These are phyloP conservation scores for Yamadazyma triangularis DNA, from an alignment of 1,139 yeast genomes.

Conservation along the genomic window DNA sequence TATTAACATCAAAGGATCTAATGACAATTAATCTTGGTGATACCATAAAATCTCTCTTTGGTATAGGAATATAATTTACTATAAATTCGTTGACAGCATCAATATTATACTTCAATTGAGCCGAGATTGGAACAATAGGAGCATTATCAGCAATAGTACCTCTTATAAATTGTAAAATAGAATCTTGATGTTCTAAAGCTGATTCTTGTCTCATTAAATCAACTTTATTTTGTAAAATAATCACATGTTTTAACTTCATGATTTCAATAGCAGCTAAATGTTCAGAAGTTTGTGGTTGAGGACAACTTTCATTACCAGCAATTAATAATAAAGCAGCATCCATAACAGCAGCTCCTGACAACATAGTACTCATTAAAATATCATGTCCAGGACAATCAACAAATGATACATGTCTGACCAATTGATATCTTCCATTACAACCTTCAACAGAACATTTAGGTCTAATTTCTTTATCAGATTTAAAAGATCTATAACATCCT, in stretches of 20 bases:
- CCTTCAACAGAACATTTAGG: conserved; percentile 90
- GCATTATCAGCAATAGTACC: conserved; percentile 99
- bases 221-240: conserved; percentile 95
- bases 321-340: conserved; percentile 95
- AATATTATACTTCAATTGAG: conserved; percentile 96
- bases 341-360: conserved; percentile 99
- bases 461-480: conserved; percentile 89
- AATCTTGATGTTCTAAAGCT: conserved; percentile 92
- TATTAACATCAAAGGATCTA: conserved; percentile 97
- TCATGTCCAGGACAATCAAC: conserved; percentile 99
- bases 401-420: conserved; percentile 94
- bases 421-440: conserved; percentile 76
- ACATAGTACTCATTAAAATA: conserved; percentile 99
- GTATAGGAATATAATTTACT: conserved; percentile 94
- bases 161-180: conserved; percentile 85
- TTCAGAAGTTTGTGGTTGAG: conserved; percentile 99
- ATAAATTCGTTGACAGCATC: conserved; percentile 98
- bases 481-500: conserved; percentile 89
- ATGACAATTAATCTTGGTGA: conserved; percentile 95
- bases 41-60: conserved; percentile 89
- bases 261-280: conserved; percentile 99
- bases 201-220: conserved; percentile 98
- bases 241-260: conserved; percentile 96
- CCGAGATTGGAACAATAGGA: conserved; percentile 97
- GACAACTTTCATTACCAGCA: conserved; percentile 99